Evolutionary conservation across 805 yeast genomes (phyloP), one percentile per base, ranked within the genome.

Genomic region (Metschnikowia similis): DNA sequence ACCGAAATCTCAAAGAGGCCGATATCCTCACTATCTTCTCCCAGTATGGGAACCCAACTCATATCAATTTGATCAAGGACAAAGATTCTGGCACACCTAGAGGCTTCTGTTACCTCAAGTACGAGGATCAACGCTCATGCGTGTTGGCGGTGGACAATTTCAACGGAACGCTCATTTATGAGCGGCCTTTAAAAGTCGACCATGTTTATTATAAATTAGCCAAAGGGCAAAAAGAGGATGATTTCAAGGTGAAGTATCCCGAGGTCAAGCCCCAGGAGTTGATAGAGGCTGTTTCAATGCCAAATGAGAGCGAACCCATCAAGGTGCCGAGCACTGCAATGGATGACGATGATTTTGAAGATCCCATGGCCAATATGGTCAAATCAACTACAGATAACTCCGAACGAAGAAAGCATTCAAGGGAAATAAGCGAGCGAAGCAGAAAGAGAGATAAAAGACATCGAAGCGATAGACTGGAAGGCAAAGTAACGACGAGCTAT

Each of bases 61-160:
- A 86, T 57, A 63, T 92, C 34, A 81, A 84, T 46, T 69, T 91
- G 46, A 77, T 81, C 27, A 76, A 92, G 50, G 92, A 89, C 60
- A 73, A 71, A 50, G 78, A 66, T 13, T 76, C 85, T 0, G 89
- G 89, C 2, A 77, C 77, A 48, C 81, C 89, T 2, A 74, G 76
- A 48, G 94, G 96, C 6, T 88, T 84, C 72, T 94, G 85, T 4
- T 90, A 83, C 69, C 65, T 92, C 56, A 87, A 89, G 65, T 92
- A 88, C 60, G 92, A 85, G 56, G 89, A 87, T 57, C 88, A 83
- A 66, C 71, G 86, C 45, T 85, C 95, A 2, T 82, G 96, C 16
- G 78, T 89, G 0, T 70, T 92, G 28, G 96, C 97, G 0, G 84
- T 92, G 3, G 98, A 92, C 66, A 92, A 92, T 63, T 72, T 92